Base-by-base conservation (phyloP, 1,139 yeast genomes). In the Magnusiomyces suaveolens region DNA sequence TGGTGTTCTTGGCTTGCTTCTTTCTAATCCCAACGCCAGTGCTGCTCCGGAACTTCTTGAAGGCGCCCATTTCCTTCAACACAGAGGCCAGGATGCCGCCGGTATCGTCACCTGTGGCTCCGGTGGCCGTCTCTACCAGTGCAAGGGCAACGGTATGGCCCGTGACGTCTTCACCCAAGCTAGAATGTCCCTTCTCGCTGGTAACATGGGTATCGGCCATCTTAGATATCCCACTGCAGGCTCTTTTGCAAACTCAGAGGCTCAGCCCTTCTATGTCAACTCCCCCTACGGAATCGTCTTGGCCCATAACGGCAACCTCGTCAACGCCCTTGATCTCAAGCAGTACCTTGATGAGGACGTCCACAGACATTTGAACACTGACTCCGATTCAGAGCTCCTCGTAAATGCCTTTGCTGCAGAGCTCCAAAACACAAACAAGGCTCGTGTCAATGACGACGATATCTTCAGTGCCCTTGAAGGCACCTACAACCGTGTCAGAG, bases 11-110 rank as follows among this genome's bases (percentile, higher is more conserved):
- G 98, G 96, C 59, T 77, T 90, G 56, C 86, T 88, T 50, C 76
- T 88, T 59, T 88, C 96, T 16, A 87, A 89, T 69, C 85, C 83
- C 62, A 72, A 75, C 36, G 78, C 77, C 53, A 77, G 80, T 56
- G 97, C 87, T 53, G 94, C 96, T 23, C 82, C 95, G 10, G 97
- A 90, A 67, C 75, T 92, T 54, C 83, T 88, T 59, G 98, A 92
- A 70, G 97, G 96, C 21, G 87, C 95, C 60, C 82, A 89, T 75
- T 92, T 85, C 69, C 76, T 92, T 60, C 99, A 92, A 69, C 99
- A 92, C 69, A 81, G 99, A 67, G 99, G 99, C 50, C 99, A 92
- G 72, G 99, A 92, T 70, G 99, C 99, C 14, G 97, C 97, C n/a
- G 99, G 99, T 60, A 90, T 92, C 57, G 94, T 88, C 46, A 94